Evolutionary conservation across 2,329 filamentous ascomycete genomes (phyloP), one percentile per base, ranked within the genome.

Genomic region (Aspergillus ibericus): DNA sequence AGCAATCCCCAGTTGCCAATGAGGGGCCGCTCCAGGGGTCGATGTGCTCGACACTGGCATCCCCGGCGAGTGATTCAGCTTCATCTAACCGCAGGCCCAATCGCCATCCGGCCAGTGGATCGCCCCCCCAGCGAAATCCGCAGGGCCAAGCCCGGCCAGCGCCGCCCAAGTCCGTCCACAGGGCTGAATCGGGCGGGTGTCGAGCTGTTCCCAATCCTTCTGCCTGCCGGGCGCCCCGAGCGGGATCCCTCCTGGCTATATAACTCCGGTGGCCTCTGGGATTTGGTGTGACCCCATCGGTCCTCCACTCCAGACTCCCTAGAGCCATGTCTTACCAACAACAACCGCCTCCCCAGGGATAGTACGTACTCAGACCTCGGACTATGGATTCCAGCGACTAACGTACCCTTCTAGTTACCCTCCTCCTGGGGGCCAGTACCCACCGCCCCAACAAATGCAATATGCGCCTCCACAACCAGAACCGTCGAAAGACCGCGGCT

Each of bases 401-500:
- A 40, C 40, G 25, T 16, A 10, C 13, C 47, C 12, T 16, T 13
- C 13, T 48, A 62, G 60, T 44, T 62, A 62, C 40, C 60, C 60
- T 38, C 60, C 60, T 44, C 58, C 58, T 18, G 54, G 59, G 12
- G 52, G 53, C 40, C 51, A 53, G 22, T 55, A 55, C 34, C 42
- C 53, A 5, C 53, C 53, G 15, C 53, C 53, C 32, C 60, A 59
- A 36, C 60, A 55, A 22, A 65, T 65, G 63, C 63, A 65, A 52
- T 65, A 65, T 34, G 56, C 58, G 15, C 56, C 63, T 9, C 63
- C 63, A 10, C 63, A 50, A 16, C 55, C 57, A n/a, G 53, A 60
- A 35, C 36, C 49, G 18, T 55, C 53, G 32, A 65, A 65, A 49
- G 61, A 65, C 44, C 63, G 61, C 44, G 63, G 63, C 5, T 65